Evolutionary conservation across 1,139 yeast species (phyloP), one percentile per base, ranked within the genome.

Genomic region (Kluyveromyces sp.): DNA sequence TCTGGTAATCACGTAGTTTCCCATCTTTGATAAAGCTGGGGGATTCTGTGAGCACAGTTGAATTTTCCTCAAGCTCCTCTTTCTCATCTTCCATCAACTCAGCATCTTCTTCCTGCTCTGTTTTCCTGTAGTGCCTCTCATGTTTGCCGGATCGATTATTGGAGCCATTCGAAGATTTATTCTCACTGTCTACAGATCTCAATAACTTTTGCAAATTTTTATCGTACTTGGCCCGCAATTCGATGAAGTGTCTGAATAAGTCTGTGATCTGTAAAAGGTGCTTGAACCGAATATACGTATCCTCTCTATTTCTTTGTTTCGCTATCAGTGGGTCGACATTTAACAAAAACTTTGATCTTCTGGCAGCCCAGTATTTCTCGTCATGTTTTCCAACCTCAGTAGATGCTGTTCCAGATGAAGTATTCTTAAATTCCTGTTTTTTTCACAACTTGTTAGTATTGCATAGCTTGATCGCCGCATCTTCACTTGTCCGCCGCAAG

Each of bases 1-100:
- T 75, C 65, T 89, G 97, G 64, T 89, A 83, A n/a, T 83, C 82
- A 57, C 94, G 73, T 47, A 83, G 61, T 43, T 64, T 64, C 15
- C 94, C 94, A 8, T 52, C 46, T 42, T 80, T 69, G 29, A 83
- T 63, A 54, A 73, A 83, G 0, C 72, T 68, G 0, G 94, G 94
- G 46, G 80, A 72, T 53, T 81, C 84, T 11, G 75, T 71, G 40
- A 73, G 67, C 7, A 63, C 54, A 2, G 45, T 41, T 1, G 63
- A 51, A 8, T 58, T 55, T 34, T 51, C 58, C 20, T 50, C 54
- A 15, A 54, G 52, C 15, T 50, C 57, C n/a, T 52, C 52, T 41
- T 63, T 74, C 51, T 78, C 83, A 46, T 76, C 81, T 36, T 74
- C 69, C 55, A 80, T 66, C 39, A 79, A 68, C 55, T 80, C 84